A percentile compares a stretch with the other conserved stretches of the same genome.
phyloP scores from a whole-genome alignment of 805 yeast genomes.

The Metschnikowia reukaufii region DNA sequence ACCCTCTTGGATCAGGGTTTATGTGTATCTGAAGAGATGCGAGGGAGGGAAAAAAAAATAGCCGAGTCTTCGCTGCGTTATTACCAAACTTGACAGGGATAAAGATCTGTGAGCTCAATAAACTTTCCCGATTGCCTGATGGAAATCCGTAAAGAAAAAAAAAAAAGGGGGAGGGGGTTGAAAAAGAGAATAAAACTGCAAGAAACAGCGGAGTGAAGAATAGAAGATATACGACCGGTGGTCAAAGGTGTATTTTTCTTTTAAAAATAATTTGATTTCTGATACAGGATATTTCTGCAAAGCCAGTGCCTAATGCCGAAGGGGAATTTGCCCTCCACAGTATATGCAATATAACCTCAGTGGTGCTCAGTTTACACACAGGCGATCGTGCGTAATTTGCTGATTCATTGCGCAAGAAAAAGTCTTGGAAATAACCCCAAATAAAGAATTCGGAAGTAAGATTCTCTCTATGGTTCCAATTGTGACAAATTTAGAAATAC shows the following conservation, averaged over 20 bases:
- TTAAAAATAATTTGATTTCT: not conserved
- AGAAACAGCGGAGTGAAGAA: not conserved
- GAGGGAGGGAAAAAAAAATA: not conserved
- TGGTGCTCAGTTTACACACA: constrained; percentile 1
- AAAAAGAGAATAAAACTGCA: not conserved
- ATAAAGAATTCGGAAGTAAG: no score
- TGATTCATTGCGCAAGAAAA: no score
- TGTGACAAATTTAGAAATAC: no score
- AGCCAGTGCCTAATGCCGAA: not conserved
- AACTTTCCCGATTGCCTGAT: no score
- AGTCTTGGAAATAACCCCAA: no score
- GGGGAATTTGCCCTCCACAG: not conserved
- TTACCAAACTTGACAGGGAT: not conserved
- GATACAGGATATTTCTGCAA: not conserved
- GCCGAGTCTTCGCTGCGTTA: not conserved
- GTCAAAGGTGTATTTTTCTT: not conserved
- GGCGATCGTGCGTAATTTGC: not conserved
- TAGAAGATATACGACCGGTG: not conserved
- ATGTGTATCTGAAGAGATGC: not conserved
- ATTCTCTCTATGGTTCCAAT: no score
- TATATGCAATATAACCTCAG: constrained; percentile 7
- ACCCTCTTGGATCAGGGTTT: not conserved
- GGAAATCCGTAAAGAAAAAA: not conserved
- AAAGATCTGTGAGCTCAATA: no score
- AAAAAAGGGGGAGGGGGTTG: not conserved